Percentiles rank a stretch among this genome's conserved stretches.
These are phyloP conservation scores for Choanephora cucurbitarum DNA, from an alignment of 371 early-diverging fungal species.

Conservation along the genomic window DNA sequence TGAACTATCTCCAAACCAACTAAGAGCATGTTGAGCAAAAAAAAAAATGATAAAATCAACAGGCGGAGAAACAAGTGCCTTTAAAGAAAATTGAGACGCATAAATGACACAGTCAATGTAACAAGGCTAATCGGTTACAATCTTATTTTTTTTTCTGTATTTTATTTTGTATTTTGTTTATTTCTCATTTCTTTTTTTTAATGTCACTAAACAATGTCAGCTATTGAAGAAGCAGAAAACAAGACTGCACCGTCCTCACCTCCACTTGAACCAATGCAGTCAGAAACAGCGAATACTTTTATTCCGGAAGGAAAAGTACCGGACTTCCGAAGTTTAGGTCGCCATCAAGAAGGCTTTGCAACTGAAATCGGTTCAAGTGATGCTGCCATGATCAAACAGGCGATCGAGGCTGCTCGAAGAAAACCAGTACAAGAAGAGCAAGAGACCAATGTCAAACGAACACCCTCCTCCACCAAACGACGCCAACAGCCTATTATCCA, in stretches of 20 bases:
- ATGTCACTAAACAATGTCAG: not conserved
- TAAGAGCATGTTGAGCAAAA: too few species aligned
- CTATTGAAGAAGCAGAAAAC: not conserved
- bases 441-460: not conserved
- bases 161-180: not conserved
- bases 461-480: not conserved
- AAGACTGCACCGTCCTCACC: too few species aligned
- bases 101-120: too few species aligned
- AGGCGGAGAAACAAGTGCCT: too few species aligned
- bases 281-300: not conserved
- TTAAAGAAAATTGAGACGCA: too few species aligned
- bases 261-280: not conserved
- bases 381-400: constrained; percentile 26
- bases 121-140: too few species aligned
- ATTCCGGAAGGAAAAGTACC: constrained; percentile 22
- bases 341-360: constrained; percentile 29
- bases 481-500: constrained; percentile 15
- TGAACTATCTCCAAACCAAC: too few species aligned
- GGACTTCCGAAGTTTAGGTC: constrained; percentile 19
- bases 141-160: not conserved
- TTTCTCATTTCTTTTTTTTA: not conserved
- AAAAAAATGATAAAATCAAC: too few species aligned
- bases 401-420: constrained; percentile 21
- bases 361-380: constrained; percentile 33
- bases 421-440: constrained; percentile 15